Base-by-base conservation (phyloP, 805 yeast species). In the Citeromyces nyonsensis region DNA sequence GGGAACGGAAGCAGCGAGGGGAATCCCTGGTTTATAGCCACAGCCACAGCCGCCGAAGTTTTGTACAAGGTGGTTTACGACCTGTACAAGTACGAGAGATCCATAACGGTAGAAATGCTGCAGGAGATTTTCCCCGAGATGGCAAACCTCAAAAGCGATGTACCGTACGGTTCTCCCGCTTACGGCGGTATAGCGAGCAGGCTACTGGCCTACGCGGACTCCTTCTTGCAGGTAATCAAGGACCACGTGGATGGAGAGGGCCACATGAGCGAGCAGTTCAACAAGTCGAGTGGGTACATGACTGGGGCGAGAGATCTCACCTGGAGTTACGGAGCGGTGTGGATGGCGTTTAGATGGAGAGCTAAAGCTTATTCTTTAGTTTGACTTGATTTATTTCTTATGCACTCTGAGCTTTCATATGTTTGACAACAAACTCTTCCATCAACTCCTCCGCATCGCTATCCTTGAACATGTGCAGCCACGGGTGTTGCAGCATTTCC, bases 11-110 rank as follows among this genome's bases (percentile, higher is more conserved):
- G 66, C 0, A 61, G 76, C 24, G 83, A 76, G 43, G 96, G 95
- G 3, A 85, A 86, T 45, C 96, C 97, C 5, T 86, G 96, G 97
- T 84, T 85, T 47, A 66, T 86, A 36, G 58, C 81, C 3, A 80
- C 88, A 1, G 69, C 79, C 1, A 60, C 79, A 3, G 83, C 82
- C 2, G 58, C 82, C 4, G 82, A 77, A 47, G 41, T 76, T 11
- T 47, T 78, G 28, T 77, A 66, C 51, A 70, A 67, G 44, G 47
- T 69, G 36, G 58, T 78, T 18, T 56, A 56, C 47, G 65, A 65
- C 38, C 49, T 65, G 26, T 53, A 58, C 39, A 42, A 42, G 6
- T 39, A 49, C 12, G 43, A 57, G 30, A 38, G 55, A 20, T 31
- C 36, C 4, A 48, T 49, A 25, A 51, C 47, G 24, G 37, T 33